phyloP scores from a whole-genome alignment of 305 asterid species.

The Withania somnifera region DNA sequence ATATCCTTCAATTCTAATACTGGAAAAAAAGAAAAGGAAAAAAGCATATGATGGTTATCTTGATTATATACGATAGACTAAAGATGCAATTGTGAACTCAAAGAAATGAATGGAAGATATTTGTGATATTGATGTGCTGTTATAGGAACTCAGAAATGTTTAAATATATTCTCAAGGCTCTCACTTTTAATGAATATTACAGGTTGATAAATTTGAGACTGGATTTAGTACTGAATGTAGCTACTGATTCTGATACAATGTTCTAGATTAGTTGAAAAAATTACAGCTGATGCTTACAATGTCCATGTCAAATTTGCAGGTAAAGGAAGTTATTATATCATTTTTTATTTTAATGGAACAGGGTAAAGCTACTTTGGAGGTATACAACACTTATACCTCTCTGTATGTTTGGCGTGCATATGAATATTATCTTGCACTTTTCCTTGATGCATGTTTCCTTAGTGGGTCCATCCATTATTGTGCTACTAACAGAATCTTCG shows the following conservation, averaged over 20 bases:
- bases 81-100: not conserved
- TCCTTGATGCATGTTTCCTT: not conserved
- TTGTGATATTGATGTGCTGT: not conserved
- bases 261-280: conserved; percentile 4
- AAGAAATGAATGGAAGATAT: not conserved
- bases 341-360: conserved; percentile 95
- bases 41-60: not conserved
- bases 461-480: not conserved
- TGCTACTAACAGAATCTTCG: conserved; percentile 9
- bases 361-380: conserved; percentile 95
- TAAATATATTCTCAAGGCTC: not conserved
- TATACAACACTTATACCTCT: conserved; percentile 11
- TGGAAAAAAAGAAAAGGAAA: not conserved
- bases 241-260: not conserved
- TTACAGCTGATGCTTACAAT: conserved; percentile 1
- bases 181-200: not conserved
- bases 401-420: not conserved
- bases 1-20: not conserved
- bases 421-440: not conserved
- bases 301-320: conserved; percentile 47
- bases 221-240: not conserved
- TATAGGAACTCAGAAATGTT: not conserved
- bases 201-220: not conserved
- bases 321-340: conserved; percentile 92
- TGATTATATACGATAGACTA: not conserved